Conservation (phyloP, 2,329 filamentous ascomycete species). For the Curvularia sp. region DNA sequence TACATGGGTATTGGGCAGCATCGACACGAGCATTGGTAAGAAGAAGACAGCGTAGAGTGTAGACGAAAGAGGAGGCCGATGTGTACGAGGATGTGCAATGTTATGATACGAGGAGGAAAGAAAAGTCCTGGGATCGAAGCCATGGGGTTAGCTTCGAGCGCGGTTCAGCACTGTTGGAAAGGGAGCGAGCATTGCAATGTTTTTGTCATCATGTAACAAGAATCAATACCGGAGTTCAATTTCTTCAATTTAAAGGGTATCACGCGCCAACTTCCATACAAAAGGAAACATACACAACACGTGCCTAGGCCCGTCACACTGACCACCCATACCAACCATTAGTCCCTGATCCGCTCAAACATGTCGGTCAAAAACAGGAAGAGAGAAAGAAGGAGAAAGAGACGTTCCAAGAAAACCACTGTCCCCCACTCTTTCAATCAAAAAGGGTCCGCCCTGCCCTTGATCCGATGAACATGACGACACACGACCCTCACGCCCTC, state of each 20-base stretch:
- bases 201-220: constrained; percentile 29
- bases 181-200: constrained; percentile 1
- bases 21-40: constrained; percentile 81
- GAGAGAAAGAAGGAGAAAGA: not conserved
- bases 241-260: constrained; percentile 11
- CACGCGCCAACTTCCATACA: not conserved
- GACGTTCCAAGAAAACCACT: not conserved
- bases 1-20: constrained; percentile 75
- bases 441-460: constrained; percentile 30
- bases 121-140: not conserved
- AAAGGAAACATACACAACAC: not conserved
- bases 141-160: constrained; percentile 2
- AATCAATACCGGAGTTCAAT: constrained; percentile 25
- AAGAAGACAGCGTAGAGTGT: constrained; percentile 50
- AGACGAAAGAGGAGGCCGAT: not conserved
- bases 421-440: constrained; percentile 7
- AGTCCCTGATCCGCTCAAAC: no score
- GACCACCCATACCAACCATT: not conserved
- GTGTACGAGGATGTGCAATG: constrained; percentile 4
- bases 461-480: constrained; percentile 39
- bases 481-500: constrained; percentile 33
- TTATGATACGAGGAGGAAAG: constrained; percentile 5
- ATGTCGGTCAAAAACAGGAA: not conserved
- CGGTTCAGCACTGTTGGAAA: constrained; percentile 11
- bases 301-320: not conserved